Evolutionary conservation across 495 filamentous ascomycete species (phyloP), one percentile per base, ranked within the genome.

Genomic region (Neurospora sp.): DNA sequence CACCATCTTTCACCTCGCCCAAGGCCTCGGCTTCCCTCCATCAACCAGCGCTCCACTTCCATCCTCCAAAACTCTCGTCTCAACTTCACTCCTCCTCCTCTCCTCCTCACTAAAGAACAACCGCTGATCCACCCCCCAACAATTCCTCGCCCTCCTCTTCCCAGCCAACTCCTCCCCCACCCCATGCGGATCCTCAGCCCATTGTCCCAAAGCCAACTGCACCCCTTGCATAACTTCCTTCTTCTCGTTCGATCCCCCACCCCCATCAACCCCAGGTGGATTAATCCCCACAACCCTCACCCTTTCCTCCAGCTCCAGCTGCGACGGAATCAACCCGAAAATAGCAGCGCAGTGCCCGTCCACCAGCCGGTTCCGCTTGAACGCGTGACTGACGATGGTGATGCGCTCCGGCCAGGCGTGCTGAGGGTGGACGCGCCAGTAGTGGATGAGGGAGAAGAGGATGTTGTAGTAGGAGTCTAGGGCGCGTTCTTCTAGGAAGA

Each of bases 391-490:
- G 66, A 96, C 85, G 16, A 96, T 84, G 14, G 89, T 93, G 3
- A 96, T 78, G 31, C 77, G 79, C 16, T 42, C 44, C 0, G 90
- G 90, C 82, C 86, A 90, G 1, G 81, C 83, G 22, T 82, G 75
- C 53, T 66, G 53, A 53, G 46, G 46, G 1, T 61, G 48, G 66
- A 73, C 76, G 31, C 82, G 76, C 76, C 84, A 86, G 78, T 93
- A 94, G 27, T 80, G 79, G 7, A 89, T 73, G 10, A 94, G 75
- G 4, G 91, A 91, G 75, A 94, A 92, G 22, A 94, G 78, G 14
- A 94, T 81, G 75, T 96, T 96, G 72, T 91, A 88, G 76, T 92
- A 93, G 5, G 91, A 94, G 75, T 96, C 93, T n/a, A 91, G 86
- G 1, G 93, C 92, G 69, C 86, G 83, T 12, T 86, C 82, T 76